Evolutionary conservation across 192 early-diverging fungal genomes (phyloP).

Genomic region (Obelidium mucronatum): DNA sequence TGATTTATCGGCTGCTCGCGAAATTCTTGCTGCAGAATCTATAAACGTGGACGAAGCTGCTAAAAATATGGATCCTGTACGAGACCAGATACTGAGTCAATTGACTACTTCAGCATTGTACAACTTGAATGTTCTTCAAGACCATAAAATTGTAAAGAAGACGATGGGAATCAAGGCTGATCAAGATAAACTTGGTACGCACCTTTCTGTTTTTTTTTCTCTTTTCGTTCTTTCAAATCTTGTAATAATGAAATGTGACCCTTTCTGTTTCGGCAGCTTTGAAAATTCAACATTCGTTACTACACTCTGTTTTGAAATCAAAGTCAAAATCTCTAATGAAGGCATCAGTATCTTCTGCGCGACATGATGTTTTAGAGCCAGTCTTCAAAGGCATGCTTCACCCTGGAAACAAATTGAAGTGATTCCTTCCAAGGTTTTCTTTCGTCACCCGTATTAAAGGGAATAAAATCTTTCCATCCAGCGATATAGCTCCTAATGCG

Average conservation of each 20-base stretch:
- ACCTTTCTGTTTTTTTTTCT: neutral
- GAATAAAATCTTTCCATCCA: too few relatives aligned
- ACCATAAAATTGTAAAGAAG: neutral
- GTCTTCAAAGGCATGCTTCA: conserved; percentile 31
- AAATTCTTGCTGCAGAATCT: neutral
- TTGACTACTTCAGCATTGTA: neutral
- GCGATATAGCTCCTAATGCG: too few relatives aligned
- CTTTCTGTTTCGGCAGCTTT: neutral
- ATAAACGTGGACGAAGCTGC: neutral
- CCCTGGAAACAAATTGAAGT: too few relatives aligned
- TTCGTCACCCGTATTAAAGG: too few relatives aligned
- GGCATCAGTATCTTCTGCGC: neutral
- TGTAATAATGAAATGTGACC: too few relatives aligned
- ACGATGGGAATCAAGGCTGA: neutral
- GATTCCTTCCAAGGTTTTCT: too few relatives aligned
- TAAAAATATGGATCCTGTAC: neutral
- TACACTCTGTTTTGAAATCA: conserved; percentile 9
- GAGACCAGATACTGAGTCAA: neutral
- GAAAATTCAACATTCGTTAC: conserved; percentile 9
- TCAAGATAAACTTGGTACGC: neutral
- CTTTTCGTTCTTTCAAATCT: neutral
- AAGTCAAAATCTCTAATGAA: neutral
- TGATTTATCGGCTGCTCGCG: neutral
- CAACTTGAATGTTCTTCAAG: neutral
- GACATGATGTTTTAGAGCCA: conserved; percentile 4